Evolutionary conservation across 495 filamentous ascomycete genomes (phyloP).

Genomic region (Hypoxylon fragiforme): DNA sequence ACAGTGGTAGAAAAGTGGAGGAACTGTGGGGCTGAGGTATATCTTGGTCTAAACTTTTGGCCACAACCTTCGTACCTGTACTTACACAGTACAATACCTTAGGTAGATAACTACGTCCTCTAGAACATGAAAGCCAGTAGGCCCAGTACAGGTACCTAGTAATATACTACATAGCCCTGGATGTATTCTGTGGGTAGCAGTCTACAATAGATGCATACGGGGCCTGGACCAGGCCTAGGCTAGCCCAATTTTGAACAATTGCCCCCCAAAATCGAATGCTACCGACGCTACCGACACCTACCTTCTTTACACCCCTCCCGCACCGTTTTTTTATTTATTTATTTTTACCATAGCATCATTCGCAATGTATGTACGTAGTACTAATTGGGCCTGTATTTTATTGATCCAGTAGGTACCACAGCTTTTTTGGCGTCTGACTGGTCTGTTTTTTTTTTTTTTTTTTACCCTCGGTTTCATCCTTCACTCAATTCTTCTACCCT

Average conservation of each 20-base stretch:
- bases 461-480: constrained; percentile 21
- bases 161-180: too few species aligned
- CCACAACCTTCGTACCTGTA: too few species aligned
- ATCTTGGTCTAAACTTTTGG: too few species aligned
- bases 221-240: not conserved
- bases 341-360: not conserved
- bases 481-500: constrained; percentile 9
- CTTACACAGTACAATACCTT: constrained; percentile 13
- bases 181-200: too few species aligned
- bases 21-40: too few species aligned
- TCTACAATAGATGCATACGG: constrained; percentile 13
- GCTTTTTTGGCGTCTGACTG: constrained; percentile 9
- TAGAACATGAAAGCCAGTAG: too few species aligned
- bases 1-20: too few species aligned
- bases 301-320: constrained; percentile 27
- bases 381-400: not conserved
- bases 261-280: constrained; percentile 9
- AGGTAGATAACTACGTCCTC: too few species aligned
- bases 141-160: too few species aligned
- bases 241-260: constrained; percentile 30
- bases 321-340: constrained; percentile 2
- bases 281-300: constrained; percentile 15
- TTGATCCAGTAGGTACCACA: constrained; percentile 2
- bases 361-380: not conserved
- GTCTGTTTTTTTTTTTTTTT: too few species aligned